Percentiles rank a stretch among this genome's conserved stretches.
phyloP scores from a whole-genome alignment of 2,329 filamentous ascomycete genomes.

The Scleromitrula shiraiana region DNA sequence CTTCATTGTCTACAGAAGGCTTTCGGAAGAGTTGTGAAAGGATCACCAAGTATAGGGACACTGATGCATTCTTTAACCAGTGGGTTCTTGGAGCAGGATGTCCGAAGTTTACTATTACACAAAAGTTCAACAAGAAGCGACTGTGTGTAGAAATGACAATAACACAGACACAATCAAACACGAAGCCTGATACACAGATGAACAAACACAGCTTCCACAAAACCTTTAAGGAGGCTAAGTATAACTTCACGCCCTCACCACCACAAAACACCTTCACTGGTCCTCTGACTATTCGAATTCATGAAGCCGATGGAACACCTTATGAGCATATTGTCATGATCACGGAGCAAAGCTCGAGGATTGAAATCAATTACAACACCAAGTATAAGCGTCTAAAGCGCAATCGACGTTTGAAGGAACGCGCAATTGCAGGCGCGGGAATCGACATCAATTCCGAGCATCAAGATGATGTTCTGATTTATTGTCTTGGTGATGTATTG shows the following conservation, averaged over 20 bases:
- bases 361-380: constrained; percentile 97
- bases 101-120: constrained; percentile 76
- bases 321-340: constrained; percentile 98
- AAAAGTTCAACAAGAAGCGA: constrained; percentile 96
- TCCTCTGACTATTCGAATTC: constrained; percentile 94
- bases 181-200: constrained; percentile 43
- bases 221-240: constrained; percentile 71
- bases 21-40: constrained; percentile 85
- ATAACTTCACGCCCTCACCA: constrained; percentile 59
- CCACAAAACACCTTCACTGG: constrained; percentile 81
- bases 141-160: constrained; percentile 89
- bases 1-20: constrained; percentile 60
- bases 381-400: constrained; percentile 97
- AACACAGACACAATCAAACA: constrained; percentile 56
- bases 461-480: constrained; percentile 76
- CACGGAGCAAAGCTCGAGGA: constrained; percentile 73
- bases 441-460: constrained; percentile 56
- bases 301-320: constrained; percentile 94
- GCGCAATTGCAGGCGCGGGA: constrained; percentile 54
- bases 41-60: constrained; percentile 66
- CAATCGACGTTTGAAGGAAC: constrained; percentile 74
- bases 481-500: constrained; percentile 86
- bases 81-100: constrained; percentile 88
- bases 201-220: constrained; percentile 72
- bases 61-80: constrained; percentile 88